Conservation (phyloP, 768 basidiomycete species). For the Nidularia sp. region DNA sequence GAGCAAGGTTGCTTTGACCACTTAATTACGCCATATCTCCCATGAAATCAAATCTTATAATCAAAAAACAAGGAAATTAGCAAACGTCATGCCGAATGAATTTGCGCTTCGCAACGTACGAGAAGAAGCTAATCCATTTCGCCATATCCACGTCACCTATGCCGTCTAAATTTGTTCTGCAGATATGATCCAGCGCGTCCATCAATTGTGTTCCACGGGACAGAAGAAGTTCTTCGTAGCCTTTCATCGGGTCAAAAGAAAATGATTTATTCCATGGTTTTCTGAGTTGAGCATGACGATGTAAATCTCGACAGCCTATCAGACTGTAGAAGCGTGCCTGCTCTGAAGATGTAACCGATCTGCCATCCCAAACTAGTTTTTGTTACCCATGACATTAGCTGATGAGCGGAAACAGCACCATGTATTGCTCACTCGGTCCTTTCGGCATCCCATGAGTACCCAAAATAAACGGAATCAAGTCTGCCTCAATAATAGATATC, state of each 20-base stretch:
- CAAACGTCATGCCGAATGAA: not conserved
- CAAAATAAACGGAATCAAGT: constrained; percentile 24
- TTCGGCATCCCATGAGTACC: constrained; percentile 37
- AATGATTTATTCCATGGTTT: constrained; percentile 37
- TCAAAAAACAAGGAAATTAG: not conserved
- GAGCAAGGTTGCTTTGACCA: not conserved
- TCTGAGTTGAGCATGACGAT: constrained; percentile 28
- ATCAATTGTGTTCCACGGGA: constrained; percentile 19
- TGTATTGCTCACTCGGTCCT: constrained; percentile 23
- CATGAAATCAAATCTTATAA: constrained; percentile 29
- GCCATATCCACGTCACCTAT: constrained; percentile 8
- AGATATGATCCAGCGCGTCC: constrained; percentile 6
- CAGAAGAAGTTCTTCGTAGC: constrained; percentile 15
- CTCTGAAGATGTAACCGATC: constrained; percentile 10
- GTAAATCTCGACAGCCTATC: constrained; percentile 23
- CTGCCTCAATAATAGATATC: constrained; percentile 31
- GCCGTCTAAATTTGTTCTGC: constrained; percentile 5
- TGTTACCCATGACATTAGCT: not conserved
- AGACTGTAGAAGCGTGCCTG: constrained; percentile 11
- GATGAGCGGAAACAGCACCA: not conserved
- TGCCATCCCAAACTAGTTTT: constrained; percentile 26
- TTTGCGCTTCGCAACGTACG: constrained; percentile 6
- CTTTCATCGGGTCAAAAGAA: constrained; percentile 23
- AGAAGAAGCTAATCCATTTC: constrained; percentile 19
- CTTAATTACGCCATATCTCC: constrained; percentile 31